phyloP scores from a whole-genome alignment of 305 asterid genomes.

The Solanum hybrid region DNA sequence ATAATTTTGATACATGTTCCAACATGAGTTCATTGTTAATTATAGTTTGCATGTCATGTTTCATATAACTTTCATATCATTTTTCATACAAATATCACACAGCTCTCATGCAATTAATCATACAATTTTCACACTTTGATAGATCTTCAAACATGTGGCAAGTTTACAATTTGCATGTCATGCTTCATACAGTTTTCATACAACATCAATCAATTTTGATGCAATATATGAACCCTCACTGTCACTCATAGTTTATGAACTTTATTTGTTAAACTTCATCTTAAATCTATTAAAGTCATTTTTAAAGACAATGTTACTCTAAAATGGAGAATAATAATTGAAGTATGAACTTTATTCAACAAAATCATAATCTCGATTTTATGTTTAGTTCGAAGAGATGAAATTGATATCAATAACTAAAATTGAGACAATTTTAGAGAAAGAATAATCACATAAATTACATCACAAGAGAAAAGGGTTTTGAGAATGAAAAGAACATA shows the following conservation, averaged over 20 bases:
- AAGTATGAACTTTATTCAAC: neutral
- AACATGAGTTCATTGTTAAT: neutral
- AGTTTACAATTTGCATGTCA: neutral
- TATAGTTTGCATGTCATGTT: neutral
- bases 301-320: neutral
- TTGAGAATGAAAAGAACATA: neutral
- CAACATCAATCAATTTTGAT: neutral
- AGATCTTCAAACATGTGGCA: neutral
- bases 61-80: neutral
- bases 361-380: neutral
- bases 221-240: neutral
- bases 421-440: neutral
- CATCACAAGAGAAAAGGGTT: neutral
- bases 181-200: neutral
- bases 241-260: neutral
- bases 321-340: neutral
- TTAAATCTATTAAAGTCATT: too few species aligned
- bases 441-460: neutral
- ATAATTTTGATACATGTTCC: neutral
- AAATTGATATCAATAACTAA: neutral
- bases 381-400: neutral
- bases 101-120: neutral
- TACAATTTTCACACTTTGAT: neutral
- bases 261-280: neutral
- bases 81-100: neutral